These are phyloP conservation scores for Petunia hybrid DNA, from an alignment of 305 asterid genomes.

Conservation along the genomic window DNA sequence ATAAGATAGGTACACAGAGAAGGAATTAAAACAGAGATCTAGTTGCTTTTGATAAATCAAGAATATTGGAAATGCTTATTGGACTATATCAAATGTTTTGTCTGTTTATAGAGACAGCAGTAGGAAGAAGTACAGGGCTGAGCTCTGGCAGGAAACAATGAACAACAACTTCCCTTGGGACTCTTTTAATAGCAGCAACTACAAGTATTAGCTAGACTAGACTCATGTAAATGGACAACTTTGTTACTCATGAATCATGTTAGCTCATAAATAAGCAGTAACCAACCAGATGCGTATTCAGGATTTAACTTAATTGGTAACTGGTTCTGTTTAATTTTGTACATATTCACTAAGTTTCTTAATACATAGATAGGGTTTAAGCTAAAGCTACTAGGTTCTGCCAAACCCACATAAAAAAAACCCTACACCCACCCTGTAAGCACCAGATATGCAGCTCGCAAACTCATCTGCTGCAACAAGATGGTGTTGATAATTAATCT, in stretches of 20 bases:
- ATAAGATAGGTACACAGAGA: no score
- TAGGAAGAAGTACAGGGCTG: not conserved
- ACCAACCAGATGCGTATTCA: no score
- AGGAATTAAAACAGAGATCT: no score
- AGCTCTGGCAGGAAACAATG: not conserved
- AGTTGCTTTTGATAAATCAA: no score
- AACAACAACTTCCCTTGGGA: not conserved
- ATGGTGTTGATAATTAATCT: conserved; percentile 5
- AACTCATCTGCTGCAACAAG: not conserved
- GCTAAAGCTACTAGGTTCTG: no score
- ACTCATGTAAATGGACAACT: not conserved
- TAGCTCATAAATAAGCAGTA: not conserved
- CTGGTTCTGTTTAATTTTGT: no score
- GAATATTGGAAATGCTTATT: no score
- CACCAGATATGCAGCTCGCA: conserved; percentile 11
- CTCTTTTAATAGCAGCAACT: not conserved
- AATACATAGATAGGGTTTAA: no score
- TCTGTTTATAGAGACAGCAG: not conserved
- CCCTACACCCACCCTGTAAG: not conserved
- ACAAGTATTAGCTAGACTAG: not conserved
- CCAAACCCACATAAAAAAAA: no score
- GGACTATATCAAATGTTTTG: no score
- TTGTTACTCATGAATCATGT: conserved; percentile 6
- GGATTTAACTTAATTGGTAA: no score
- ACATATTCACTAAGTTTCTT: no score